Conservation (phyloP, 1,139 yeast species). For the Candida frijolesensis region DNA sequence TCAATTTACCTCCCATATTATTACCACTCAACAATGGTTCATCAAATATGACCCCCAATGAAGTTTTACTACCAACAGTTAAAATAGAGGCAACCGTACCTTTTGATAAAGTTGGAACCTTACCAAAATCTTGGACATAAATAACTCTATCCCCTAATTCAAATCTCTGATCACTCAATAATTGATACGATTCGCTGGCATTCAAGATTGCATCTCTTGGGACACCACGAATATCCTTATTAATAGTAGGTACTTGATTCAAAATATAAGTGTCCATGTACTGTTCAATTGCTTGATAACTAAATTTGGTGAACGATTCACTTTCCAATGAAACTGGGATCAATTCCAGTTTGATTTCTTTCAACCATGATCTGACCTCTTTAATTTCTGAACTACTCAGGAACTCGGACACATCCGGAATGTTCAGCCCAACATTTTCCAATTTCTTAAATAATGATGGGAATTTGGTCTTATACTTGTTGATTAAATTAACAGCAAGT, state of each 20-base stretch:
- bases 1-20: constrained; percentile 74
- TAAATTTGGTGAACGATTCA: constrained; percentile 71
- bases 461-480: constrained; percentile 61
- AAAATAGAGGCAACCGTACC: constrained; percentile 90
- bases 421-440: constrained; percentile 19
- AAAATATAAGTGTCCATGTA: constrained; percentile 53
- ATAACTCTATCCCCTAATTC: constrained; percentile 88
- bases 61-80: constrained; percentile 58
- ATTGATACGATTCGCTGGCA: constrained; percentile 72
- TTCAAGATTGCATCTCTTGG: constrained; percentile 84
- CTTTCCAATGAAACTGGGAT: constrained; percentile 74
- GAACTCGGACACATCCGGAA: constrained; percentile 30
- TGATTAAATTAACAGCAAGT: constrained; percentile 67
- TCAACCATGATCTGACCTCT: constrained; percentile 59
- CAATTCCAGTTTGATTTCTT: constrained; percentile 55
- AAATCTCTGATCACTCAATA: constrained; percentile 75
- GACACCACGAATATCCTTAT: constrained; percentile 72
- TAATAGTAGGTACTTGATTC: constrained; percentile 42
- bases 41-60: constrained; percentile 81
- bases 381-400: constrained; percentile 35
- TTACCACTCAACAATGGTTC: constrained; percentile 80
- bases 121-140: constrained; percentile 84
- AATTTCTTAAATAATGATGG: constrained; percentile 60
- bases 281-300: constrained; percentile 69
- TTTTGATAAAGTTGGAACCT: constrained; percentile 82